Percentiles rank a stretch among this genome's conserved stretches.
Evolutionary conservation across 2,329 filamentous ascomycete species (phyloP).

Genomic region (Alternaria triticimaculans): DNA sequence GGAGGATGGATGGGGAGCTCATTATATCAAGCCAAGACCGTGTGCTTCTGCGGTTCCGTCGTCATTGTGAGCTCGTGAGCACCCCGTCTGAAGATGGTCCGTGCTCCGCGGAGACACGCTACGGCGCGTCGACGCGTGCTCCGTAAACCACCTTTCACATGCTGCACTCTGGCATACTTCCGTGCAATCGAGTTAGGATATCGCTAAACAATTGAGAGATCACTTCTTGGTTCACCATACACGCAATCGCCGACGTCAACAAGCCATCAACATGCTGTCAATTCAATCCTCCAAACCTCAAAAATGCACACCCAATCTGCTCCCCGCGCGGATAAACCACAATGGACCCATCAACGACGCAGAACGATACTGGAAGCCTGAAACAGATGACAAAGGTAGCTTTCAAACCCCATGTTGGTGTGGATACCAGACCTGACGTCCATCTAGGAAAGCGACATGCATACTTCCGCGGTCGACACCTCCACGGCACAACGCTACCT

Average conservation of each 20-base stretch:
- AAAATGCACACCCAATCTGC: slow-evolving; percentile 69
- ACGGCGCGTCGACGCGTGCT: slow-evolving; percentile 25
- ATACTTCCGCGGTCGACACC: slow-evolving; percentile 72
- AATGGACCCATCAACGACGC: slow-evolving; percentile 72
- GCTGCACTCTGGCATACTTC: neutral
- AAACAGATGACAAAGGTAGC: slow-evolving; percentile 39
- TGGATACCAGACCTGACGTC: neutral
- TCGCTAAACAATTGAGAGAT: too few relatives aligned
- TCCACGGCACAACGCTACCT: slow-evolving; percentile 70
- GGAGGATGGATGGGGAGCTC: neutral
- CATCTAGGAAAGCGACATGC: slow-evolving; percentile 19
- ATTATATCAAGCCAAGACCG: neutral
- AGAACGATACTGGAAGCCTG: slow-evolving; percentile 74
- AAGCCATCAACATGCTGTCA: slow-evolving; percentile 51
- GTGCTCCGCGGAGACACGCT: slow-evolving; percentile 19
- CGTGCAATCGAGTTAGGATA: neutral
- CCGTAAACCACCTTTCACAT: slow-evolving; percentile 1
- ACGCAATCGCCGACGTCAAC: neutral
- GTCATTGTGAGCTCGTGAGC: slow-evolving; percentile 10
- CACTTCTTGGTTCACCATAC: too few relatives aligned
- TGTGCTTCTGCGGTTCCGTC: neutral
- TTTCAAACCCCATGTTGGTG: neutral
- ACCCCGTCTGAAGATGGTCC: neutral
- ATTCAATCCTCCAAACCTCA: slow-evolving; percentile 43
- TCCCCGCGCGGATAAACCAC: slow-evolving; percentile 83